Evolutionary conservation across 164 flowering plant genomes (phyloP).

Genomic region (Platanus orientalis): DNA sequence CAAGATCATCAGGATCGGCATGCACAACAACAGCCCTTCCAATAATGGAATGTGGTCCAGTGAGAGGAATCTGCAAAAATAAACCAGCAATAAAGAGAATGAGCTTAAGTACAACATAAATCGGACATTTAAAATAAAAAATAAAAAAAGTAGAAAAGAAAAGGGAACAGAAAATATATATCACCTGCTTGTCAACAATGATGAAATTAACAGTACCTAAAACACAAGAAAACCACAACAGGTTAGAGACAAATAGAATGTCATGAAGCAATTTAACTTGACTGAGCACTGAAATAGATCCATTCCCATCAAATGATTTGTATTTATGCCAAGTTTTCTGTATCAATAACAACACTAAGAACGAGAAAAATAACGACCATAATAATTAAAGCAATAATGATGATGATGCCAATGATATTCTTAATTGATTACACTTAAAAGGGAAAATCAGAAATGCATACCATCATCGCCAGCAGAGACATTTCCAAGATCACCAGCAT

Average conservation of each 20-base stretch:
- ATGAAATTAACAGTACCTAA: conserved; percentile 67
- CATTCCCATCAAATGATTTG: not conserved
- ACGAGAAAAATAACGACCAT: not conserved
- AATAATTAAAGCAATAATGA: too few species aligned
- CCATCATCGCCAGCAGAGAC: conserved; percentile 80
- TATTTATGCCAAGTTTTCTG: not conserved
- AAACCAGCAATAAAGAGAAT: not conserved
- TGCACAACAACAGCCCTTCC: conserved; percentile 99
- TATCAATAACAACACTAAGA: not conserved
- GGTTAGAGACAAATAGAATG: not conserved
- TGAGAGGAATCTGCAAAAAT: conserved; percentile 71
- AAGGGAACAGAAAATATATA: not conserved
- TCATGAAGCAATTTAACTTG: not conserved
- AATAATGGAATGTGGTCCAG: conserved; percentile 76
- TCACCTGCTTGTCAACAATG: conserved; percentile 69
- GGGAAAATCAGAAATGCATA: conserved; percentile 20
- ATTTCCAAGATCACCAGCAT: conserved; percentile 98
- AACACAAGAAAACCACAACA: conserved; percentile 5
- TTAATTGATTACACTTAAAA: not conserved
- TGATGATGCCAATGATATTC: not conserved
- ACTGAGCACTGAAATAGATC: not conserved
- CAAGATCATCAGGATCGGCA: conserved; percentile 97
- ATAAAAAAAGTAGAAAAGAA: not conserved
- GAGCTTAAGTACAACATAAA: not conserved
- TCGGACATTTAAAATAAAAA: not conserved